Evolutionary conservation across 768 basidiomycete species (phyloP), one percentile per base, ranked within the genome.

Genomic region (Rhodosporidiobolus sp.): DNA sequence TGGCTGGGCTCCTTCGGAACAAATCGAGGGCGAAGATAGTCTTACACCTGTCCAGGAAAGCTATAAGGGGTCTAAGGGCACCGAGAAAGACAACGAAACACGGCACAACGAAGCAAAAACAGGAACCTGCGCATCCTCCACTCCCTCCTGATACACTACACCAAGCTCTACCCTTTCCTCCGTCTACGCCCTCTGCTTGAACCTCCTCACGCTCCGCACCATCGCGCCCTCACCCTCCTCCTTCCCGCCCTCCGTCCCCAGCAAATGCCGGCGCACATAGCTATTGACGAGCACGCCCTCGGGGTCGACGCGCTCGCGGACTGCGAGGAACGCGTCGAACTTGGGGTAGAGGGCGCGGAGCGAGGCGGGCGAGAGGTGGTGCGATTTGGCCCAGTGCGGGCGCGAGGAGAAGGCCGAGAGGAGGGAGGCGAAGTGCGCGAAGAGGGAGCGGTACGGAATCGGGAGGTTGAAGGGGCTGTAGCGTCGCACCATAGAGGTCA

Each of bases 321-420:
- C 86, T 54, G 81, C 79, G 61, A 86, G 82, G 82, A 92, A 97
- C 77, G 89, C 87, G 76, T 88, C 86, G 81, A 93, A 96, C 70
- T 83, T 85, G 30, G 94, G 90, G 82, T 98, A 98, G 19, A 90
- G 81, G 65, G 77, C 79, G 63, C 86, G 86, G 65, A 96, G 85
- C 45, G 83, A 81, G 56, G 84, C 84, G 4, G 90, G 90, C 55
- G 85, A 83, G 49, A 94, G 84, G 32, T 83, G 82, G 80, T 97
- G 95, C 30, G 91, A 86, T 81, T 98, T 98, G 0, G 94, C 95
- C 95, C 95, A 98, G 83, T 98, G 95, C 16, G 95, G 94, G 11
- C 93, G 95, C 54, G 85, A 85, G 81, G 93, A 85, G 38, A 83
- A 84, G 1, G 11, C 1, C 30, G 83, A 80, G 69, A 94, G 79